These are phyloP conservation scores for Asterophora parasitica DNA, from an alignment of 768 basidiomycete genomes.

Conservation along the genomic window DNA sequence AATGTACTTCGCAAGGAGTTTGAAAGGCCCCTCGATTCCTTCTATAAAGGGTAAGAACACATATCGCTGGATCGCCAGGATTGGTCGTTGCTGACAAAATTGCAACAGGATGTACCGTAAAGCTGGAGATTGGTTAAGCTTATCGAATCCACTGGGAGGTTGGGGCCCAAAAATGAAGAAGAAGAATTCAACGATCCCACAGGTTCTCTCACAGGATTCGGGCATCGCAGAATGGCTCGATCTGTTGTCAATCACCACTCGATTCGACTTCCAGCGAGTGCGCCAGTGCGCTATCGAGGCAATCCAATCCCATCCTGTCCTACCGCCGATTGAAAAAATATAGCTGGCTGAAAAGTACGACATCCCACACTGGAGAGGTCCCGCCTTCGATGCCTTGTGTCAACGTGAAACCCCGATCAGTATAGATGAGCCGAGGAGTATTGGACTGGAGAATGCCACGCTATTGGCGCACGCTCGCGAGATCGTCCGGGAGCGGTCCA, in stretches of 20 bases:
- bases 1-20: constrained; percentile 41
- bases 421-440: constrained; percentile 25
- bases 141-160: too few species aligned
- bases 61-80: not conserved
- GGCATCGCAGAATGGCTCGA: constrained; percentile 27
- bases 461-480: constrained; percentile 5
- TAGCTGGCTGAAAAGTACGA: constrained; percentile 34
- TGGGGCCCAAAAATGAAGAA: too few species aligned
- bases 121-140: too few species aligned
- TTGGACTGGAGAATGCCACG: constrained; percentile 13
- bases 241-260: constrained; percentile 36
- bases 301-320: constrained; percentile 16
- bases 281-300: constrained; percentile 29
- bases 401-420: constrained; percentile 28
- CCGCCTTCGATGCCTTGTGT: constrained; percentile 34
- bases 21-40: constrained; percentile 43
- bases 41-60: constrained; percentile 33
- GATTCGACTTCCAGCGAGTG: constrained; percentile 31
- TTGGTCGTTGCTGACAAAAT: not conserved
- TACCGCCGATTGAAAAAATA: constrained; percentile 30
- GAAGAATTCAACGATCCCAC: too few species aligned
- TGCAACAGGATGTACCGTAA: not conserved
- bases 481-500: constrained; percentile 1
- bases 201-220: too few species aligned
- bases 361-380: constrained; percentile 33